phyloP scores from a whole-genome alignment of 176 grass and related monocot species.

The Oryza meridionalis region DNA sequence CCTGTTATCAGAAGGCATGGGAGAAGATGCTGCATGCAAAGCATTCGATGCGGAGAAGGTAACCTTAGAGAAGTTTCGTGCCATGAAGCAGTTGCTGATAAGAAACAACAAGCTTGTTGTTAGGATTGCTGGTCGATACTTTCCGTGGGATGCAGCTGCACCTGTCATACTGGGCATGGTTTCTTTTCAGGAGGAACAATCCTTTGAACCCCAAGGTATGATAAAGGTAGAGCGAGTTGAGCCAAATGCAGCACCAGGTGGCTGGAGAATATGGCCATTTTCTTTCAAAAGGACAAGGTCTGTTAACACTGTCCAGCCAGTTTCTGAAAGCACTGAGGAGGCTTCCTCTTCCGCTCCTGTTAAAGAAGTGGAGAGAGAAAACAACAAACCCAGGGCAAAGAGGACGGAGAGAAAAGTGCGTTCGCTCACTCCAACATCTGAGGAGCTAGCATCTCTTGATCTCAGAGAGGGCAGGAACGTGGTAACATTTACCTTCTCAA shows the following conservation, averaged over 20 bases:
- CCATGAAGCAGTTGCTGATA: constrained; percentile 66
- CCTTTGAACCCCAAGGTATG: constrained; percentile 75
- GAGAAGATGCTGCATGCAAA: constrained; percentile 70
- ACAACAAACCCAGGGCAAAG: constrained; percentile 42
- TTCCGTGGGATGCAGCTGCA: constrained; percentile 78
- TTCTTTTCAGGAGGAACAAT: constrained; percentile 72
- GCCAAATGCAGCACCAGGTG: constrained; percentile 47
- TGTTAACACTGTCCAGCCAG: constrained; percentile 47
- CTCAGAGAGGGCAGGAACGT: constrained; percentile 87
- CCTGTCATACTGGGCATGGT: constrained; percentile 63
- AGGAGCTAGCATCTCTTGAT: constrained; percentile 79
- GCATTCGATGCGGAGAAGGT: constrained; percentile 82
- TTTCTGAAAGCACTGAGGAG: constrained; percentile 37
- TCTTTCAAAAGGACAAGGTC: constrained; percentile 69
- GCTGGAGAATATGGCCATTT: constrained; percentile 97
- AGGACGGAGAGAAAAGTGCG: constrained; percentile 61
- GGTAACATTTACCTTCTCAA: constrained; percentile 89
- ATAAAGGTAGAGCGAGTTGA: constrained; percentile 74
- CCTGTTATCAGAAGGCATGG: constrained; percentile 90
- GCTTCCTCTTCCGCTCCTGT: constrained; percentile 31
- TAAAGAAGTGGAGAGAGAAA: constrained; percentile 44
- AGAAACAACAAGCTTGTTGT: constrained; percentile 79
- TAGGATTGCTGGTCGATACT: constrained; percentile 77
- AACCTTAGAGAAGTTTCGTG: constrained; percentile 73
- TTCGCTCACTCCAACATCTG: constrained; percentile 73